Base-by-base conservation (phyloP, 768 basidiomycete genomes). In the Serendipita sp. region DNA sequence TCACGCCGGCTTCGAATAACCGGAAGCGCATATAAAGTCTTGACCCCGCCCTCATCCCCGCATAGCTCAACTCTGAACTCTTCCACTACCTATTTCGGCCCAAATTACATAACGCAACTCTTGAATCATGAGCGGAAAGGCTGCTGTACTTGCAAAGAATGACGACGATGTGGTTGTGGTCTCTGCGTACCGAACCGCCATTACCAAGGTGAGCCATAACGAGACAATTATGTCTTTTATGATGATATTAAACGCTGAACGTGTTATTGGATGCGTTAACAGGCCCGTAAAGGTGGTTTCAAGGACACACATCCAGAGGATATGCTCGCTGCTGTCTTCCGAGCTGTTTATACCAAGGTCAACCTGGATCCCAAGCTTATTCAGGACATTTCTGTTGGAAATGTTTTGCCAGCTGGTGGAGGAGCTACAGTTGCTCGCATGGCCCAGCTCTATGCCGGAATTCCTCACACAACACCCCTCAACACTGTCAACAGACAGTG, bases 81-180 rank as follows among this genome's bases (percentile, higher is more conserved):
- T 51, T 32, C 48, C n/a, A 18, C 48, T 32, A 51, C 48, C 5
- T 7, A 18, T 51, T 51, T n/a, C 38, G n/a, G n/a, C 2, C n/a
- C 48, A 51, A 51, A 5, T 5, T 16, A 51, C 48, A 51, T 4
- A 41, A 41, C 5, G 1, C 38, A 41, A 23, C 38, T 41, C 38
- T 5, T 4, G 38, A 4, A 62, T 32, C 41, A 66, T 64, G 56
- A 36, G 70, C 32, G 78, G 79, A 65, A 88, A 83, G 72, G 77
- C 84, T 28, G 77, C 78, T 66, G 68, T 91, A 28, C 80, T 91
- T 58, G 77, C 81, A 70, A 86, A 90, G 77, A 77, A 81, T 70
- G 85, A 88, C 67, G 80, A 89, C 73, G 92, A 95, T 74, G 86
- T 97, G 13, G 95, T 98, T 68, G 88, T 97, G 72, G 84, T 91